Percentiles rank a stretch among this genome's conserved stretches.
phyloP scores from a whole-genome alignment of 2,329 filamentous ascomycete genomes.

The Fusarium neocosmosporiellum region DNA sequence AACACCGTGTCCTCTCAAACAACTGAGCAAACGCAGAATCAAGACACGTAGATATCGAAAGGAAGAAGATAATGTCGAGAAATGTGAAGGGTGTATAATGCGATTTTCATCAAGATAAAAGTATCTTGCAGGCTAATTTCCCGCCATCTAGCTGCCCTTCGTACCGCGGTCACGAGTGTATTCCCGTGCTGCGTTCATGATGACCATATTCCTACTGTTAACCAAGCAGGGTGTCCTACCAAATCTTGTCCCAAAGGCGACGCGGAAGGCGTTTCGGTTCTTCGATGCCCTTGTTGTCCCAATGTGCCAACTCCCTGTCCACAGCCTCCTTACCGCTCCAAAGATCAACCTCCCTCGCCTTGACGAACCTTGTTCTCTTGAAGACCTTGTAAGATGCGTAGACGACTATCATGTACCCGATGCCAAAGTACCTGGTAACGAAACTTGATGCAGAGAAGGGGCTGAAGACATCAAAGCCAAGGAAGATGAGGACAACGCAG shows the following conservation, averaged over 20 bases:
- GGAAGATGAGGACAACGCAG: neutral
- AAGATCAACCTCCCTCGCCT: neutral
- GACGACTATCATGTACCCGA: neutral
- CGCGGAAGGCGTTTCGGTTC: neutral
- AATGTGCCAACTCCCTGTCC: neutral
- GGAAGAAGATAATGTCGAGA: too few species aligned
- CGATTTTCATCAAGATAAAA: neutral
- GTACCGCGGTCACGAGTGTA: neutral
- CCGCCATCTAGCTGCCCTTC: neutral
- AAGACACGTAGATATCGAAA: too few species aligned
- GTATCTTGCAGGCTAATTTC: neutral
- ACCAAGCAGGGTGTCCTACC: neutral
- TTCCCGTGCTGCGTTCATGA: neutral
- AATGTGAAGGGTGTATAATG: neutral
- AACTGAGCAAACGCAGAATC: neutral
- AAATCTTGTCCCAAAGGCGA: neutral
- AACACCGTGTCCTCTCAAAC: neutral
- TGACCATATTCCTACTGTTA: neutral
- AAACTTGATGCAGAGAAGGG: neutral
- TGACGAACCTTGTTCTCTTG: neutral
- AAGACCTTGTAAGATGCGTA: neutral
- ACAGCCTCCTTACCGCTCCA: neutral
- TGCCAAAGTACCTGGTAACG: neutral
- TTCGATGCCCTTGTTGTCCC: neutral
- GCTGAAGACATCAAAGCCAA: neutral